These are phyloP conservation scores for Litsea cubeba DNA, from an alignment of 164 flowering plant genomes.

Conservation along the genomic window DNA sequence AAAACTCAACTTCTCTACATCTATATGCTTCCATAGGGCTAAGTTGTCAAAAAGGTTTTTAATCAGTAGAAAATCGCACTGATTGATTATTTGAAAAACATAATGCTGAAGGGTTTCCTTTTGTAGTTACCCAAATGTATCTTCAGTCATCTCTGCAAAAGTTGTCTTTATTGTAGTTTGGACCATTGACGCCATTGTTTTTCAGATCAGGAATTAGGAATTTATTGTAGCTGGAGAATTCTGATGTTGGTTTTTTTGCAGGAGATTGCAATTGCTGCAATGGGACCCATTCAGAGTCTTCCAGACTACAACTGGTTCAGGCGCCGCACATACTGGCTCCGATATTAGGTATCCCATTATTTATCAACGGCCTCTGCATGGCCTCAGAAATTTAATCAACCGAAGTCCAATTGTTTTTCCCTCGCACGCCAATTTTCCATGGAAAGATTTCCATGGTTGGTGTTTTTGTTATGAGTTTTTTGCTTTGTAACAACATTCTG, in stretches of 20 bases:
- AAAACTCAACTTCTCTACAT: too few species aligned
- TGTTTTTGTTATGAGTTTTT: conserved; percentile 1
- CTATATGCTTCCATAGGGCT: too few species aligned
- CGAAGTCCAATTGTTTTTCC: conserved; percentile 1
- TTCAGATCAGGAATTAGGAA: not conserved
- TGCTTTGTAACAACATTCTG: not conserved
- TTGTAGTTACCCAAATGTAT: not conserved
- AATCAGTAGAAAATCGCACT: too few species aligned
- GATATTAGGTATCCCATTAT: conserved; percentile 46
- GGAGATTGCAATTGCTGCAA: conserved; percentile 89
- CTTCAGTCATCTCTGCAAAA: not conserved
- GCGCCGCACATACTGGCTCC: conserved; percentile 88
- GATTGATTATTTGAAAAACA: too few species aligned
- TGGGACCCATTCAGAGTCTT: conserved; percentile 75
- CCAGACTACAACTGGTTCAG: conserved; percentile 99
- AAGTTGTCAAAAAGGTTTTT: too few species aligned
- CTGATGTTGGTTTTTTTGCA: conserved; percentile 19
- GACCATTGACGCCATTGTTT: not conserved
- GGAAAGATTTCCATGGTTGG: not conserved
- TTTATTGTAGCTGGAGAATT: not conserved
- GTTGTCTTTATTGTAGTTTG: not conserved
- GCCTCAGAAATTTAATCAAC: not conserved
- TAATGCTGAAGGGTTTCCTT: not conserved
- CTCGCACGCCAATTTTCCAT: not conserved
- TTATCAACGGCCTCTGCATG: not conserved